phyloP scores from a whole-genome alignment of 805 yeast genomes.

The Monosporozyma servazzii region DNA sequence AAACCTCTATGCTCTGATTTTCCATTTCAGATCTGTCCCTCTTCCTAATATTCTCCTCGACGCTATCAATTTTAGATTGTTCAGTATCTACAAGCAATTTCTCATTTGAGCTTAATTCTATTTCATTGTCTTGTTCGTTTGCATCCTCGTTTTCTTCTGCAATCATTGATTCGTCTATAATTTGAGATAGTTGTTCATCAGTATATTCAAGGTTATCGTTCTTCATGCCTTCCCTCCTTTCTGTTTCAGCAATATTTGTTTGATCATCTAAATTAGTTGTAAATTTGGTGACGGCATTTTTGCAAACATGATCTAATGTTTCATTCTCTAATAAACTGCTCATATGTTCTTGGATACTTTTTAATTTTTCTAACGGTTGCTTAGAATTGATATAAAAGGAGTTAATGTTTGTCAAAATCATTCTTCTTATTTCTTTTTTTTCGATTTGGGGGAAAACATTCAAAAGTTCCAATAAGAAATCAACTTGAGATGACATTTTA shows the following conservation, averaged over 20 bases:
- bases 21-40: conserved; percentile 9
- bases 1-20: not conserved
- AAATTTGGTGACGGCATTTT: conserved; percentile 31
- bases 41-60: conserved; percentile 3
- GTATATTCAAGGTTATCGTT: conserved; percentile 3
- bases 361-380: conserved; percentile 21
- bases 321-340: conserved; percentile 27
- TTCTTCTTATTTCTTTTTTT: conserved; percentile 44
- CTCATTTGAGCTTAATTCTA: not conserved
- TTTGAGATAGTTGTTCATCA: conserved; percentile 17
- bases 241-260: conserved; percentile 8
- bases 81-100: not conserved
- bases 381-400: conserved; percentile 37
- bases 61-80: not conserved
- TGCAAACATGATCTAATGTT: conserved; percentile 27
- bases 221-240: not conserved
- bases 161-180: conserved; percentile 12
- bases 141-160: not conserved
- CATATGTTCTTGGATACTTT: conserved; percentile 20
- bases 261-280: conserved; percentile 6
- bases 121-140: too few species aligned
- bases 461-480: conserved; percentile 47
- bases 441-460: conserved; percentile 39
- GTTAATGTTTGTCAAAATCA: conserved; percentile 42
- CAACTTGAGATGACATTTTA: conserved; percentile 44